Evolutionary conservation across 257 asterid species (phyloP).

Genomic region (Asclepias syriaca): DNA sequence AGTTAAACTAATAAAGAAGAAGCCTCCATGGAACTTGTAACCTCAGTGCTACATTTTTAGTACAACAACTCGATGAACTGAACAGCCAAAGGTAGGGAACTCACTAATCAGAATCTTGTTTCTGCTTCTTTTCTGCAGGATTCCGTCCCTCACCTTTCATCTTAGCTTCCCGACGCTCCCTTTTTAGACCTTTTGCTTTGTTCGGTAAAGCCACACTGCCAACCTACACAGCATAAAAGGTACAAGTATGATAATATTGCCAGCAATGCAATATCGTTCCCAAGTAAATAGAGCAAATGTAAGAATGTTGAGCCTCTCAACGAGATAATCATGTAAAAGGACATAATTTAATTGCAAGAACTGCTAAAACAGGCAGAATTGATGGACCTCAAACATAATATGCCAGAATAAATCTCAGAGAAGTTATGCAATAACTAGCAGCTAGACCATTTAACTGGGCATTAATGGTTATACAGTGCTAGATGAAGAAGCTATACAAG

Average conservation of each 20-base stretch:
- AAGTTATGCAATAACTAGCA: background rate
- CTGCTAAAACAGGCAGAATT: background rate
- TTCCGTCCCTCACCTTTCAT: conserved; percentile 31
- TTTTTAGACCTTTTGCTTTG: conserved; percentile 78
- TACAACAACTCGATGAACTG: background rate
- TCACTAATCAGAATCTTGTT: conserved; percentile 33
- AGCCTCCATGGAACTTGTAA: background rate
- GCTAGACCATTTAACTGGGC: background rate
- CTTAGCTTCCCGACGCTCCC: conserved; percentile 87
- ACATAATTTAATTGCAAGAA: background rate
- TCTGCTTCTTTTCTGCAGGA: conserved; percentile 62
- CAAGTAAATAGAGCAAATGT: background rate
- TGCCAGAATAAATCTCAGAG: background rate
- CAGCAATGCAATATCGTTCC: background rate
- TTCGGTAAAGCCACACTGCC: conserved; percentile 57
- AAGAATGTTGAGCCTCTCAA: too few relatives aligned
- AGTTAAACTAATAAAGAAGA: background rate
- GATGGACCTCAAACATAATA: background rate
- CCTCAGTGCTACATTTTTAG: background rate
- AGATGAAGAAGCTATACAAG: background rate
- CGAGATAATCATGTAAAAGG: background rate
- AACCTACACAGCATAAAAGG: conserved; percentile 29
- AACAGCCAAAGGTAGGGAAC: background rate
- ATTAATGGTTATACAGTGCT: background rate
- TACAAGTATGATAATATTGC: background rate